Conservation (phyloP, 2,329 filamentous ascomycete genomes). For the Boeremia lycopersici region DNA sequence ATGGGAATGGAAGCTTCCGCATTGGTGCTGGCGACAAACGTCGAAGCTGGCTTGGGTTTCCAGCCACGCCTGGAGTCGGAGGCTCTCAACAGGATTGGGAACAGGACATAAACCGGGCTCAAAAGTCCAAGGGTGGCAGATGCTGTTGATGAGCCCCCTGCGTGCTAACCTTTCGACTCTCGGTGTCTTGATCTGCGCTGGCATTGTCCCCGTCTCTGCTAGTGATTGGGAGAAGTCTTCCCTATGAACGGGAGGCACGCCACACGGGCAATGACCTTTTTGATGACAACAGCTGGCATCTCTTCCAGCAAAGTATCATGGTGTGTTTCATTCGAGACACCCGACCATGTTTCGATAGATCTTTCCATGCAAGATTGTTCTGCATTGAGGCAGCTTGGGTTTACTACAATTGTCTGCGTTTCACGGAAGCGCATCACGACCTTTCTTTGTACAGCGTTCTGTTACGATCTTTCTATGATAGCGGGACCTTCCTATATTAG, state of each 20-base stretch:
- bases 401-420: not conserved
- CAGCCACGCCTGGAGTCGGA: conserved; percentile 51
- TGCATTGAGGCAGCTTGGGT: not conserved
- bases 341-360: conserved; percentile 17
- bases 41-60: conserved; percentile 69
- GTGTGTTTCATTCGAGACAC: conserved; percentile 23
- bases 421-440: not conserved
- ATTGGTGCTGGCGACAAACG: conserved; percentile 66
- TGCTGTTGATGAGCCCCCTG: conserved; percentile 36
- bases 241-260: no score
- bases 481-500: not conserved
- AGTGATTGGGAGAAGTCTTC: not conserved
- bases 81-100: conserved; percentile 42
- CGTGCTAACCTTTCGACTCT: not conserved
- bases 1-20: conserved; percentile 64
- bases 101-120: conserved; percentile 37
- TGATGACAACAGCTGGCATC: no score
- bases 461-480: not conserved
- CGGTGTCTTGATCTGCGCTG: not conserved
- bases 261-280: no score
- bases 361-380: conserved; percentile 4
- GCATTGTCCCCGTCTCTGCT: not conserved
- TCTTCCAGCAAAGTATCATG: not conserved
- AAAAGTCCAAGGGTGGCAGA: conserved; percentile 43
- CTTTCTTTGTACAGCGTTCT: not conserved